These are phyloP conservation scores for Centrapalus pauciflorus DNA, from an alignment of 129 eudicot genomes.

Conservation along the genomic window DNA sequence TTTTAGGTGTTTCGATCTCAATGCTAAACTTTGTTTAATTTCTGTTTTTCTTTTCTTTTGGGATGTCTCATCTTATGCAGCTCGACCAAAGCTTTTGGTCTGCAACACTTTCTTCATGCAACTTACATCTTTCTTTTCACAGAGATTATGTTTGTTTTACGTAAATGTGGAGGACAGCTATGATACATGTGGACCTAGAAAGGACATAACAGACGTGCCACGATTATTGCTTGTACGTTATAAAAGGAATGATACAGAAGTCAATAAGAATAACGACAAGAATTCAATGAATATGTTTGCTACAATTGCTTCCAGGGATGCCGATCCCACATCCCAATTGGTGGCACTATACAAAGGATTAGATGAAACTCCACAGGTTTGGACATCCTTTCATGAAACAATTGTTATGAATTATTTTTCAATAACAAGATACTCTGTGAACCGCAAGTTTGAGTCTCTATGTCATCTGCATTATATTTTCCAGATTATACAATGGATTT, in stretches of 20 bases:
- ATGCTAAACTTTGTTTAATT: not conserved
- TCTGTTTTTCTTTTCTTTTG: not conserved
- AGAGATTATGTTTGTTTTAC: conserved; percentile 74
- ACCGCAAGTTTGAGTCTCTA: not conserved
- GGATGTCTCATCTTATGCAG: too few relatives aligned
- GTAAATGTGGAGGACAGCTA: conserved; percentile 64
- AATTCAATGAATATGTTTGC: conserved; percentile 35
- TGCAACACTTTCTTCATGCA: not conserved
- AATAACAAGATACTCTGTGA: not conserved
- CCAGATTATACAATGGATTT: conserved; percentile 83
- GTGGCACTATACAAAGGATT: conserved; percentile 93
- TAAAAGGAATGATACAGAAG: conserved; percentile 48
- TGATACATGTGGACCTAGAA: conserved; percentile 87
- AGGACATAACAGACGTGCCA: conserved; percentile 60
- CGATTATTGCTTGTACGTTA: conserved; percentile 71
- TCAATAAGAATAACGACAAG: conserved; percentile 29
- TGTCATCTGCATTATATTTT: conserved; percentile 7
- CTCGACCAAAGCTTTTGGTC: not conserved
- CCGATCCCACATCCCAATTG: conserved; percentile 80
- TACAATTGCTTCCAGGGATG: conserved; percentile 40
- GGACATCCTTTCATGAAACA: conserved; percentile 14
- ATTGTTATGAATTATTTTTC: not conserved
- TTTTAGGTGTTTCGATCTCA: not conserved
- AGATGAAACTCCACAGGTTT: conserved; percentile 62
- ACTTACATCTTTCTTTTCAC: conserved; percentile 10